phyloP scores from a whole-genome alignment of 208 protist species.

The Leishmania lainsoni region DNA sequence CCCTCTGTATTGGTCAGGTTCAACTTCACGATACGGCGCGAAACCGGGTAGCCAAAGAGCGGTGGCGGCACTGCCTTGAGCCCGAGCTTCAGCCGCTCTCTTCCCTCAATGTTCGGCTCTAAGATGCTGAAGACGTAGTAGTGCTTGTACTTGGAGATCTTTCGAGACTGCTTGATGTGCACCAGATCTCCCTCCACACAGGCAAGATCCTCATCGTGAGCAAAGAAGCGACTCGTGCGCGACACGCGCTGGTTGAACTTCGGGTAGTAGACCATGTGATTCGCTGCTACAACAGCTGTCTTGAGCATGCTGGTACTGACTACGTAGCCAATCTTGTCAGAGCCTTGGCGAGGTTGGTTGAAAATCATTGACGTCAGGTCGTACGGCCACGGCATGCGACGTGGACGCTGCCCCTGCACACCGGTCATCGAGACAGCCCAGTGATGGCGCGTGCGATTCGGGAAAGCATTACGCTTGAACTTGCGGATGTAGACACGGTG shows the following conservation, averaged over 20 bases:
- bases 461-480: conserved; percentile 90
- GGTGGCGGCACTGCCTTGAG: conserved; percentile 87
- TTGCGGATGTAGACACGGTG: conserved; percentile 91
- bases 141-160: conserved; percentile 94
- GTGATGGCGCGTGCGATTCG: conserved; percentile 90
- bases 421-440: conserved; percentile 92
- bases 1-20: conserved; percentile 88
- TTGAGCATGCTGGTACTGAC: conserved; percentile 94
- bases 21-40: conserved; percentile 90
- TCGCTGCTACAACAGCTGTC: conserved; percentile 88
- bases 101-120: conserved; percentile 91
- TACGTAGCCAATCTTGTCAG: conserved; percentile 93
- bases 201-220: conserved; percentile 92
- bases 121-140: conserved; percentile 94
- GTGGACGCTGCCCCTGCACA: conserved; percentile 82
- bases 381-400: conserved; percentile 93
- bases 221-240: conserved; percentile 92
- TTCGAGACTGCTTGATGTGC: conserved; percentile 92
- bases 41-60: conserved; percentile 90
- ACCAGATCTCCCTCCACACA: conserved; percentile 93
- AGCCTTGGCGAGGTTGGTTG: conserved; percentile 89
- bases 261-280: conserved; percentile 94
- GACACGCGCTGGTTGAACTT: conserved; percentile 93
- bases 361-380: conserved; percentile 93
- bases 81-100: conserved; percentile 90